Conservation (phyloP, 2,329 filamentous ascomycete species). For the Diaporthe ampelina region DNA sequence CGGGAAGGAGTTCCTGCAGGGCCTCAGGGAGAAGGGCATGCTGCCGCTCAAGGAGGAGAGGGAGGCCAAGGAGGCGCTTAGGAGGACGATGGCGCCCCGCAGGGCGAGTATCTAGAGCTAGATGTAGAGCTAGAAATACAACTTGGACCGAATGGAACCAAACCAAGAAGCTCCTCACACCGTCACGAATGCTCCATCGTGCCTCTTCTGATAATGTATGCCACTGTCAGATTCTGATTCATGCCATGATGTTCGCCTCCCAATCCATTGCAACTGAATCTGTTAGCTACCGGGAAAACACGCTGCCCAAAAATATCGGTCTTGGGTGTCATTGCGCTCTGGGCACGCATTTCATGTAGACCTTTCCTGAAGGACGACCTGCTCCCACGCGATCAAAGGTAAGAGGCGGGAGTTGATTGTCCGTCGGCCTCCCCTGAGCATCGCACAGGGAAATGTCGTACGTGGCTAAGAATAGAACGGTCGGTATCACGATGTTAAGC, state of each 20-base stretch:
- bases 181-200: neutral
- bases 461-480: neutral
- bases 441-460: constrained; percentile 6
- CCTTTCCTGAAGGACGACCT: constrained; percentile 4
- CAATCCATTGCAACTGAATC: neutral
- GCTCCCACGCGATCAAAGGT: constrained; percentile 8
- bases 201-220: neutral
- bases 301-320: neutral
- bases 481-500: neutral
- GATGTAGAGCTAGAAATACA: neutral
- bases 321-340: neutral
- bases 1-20: constrained; percentile 83
- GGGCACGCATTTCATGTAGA: constrained; percentile 3
- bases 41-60: constrained; percentile 79
- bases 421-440: neutral
- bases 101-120: constrained; percentile 78
- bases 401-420: constrained; percentile 1
- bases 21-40: constrained; percentile 82
- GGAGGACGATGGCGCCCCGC: constrained; percentile 84
- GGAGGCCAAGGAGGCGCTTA: constrained; percentile 81
- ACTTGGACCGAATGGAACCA: neutral
- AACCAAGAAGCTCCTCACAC: neutral
- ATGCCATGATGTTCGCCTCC: neutral
- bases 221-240: neutral
- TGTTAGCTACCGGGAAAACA: neutral